Conservation (phyloP, 2,329 filamentous ascomycete species). For the Pseudofabraea citricarpa region DNA sequence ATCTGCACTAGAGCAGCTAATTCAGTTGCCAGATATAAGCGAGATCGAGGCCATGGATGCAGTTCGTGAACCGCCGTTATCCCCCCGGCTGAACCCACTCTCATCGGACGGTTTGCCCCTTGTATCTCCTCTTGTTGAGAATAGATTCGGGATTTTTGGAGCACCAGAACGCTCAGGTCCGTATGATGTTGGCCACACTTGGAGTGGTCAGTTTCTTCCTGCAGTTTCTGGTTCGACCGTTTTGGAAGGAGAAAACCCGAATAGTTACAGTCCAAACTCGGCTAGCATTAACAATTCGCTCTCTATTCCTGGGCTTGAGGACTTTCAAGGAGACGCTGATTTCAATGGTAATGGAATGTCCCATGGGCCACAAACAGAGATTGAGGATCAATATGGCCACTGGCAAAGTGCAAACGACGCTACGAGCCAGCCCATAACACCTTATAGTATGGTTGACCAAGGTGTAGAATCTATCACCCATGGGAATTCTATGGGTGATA, state of each 20-base stretch:
- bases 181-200: background rate
- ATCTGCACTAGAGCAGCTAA: background rate
- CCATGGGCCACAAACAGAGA: background rate
- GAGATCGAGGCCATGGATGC: background rate
- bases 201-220: background rate
- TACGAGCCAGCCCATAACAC: constrained; percentile 6
- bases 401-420: constrained; percentile 13
- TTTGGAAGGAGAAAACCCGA: constrained; percentile 2
- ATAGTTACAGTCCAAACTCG: constrained; percentile 6
- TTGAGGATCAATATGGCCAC: constrained; percentile 15
- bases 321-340: constrained; percentile 1
- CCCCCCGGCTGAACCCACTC: constrained; percentile 18
- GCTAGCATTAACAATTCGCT: background rate
- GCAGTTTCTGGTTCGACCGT: too few species aligned
- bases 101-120: constrained; percentile 22
- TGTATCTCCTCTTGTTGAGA: constrained; percentile 20
- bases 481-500: constrained; percentile 1
- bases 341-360: background rate
- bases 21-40: background rate
- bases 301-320: background rate
- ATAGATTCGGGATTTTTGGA: constrained; percentile 3
- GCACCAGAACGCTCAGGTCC: background rate
- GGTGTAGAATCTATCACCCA: constrained; percentile 6
- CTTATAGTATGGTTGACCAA: constrained; percentile 3
- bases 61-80: constrained; percentile 8